These are phyloP conservation scores for Chiua sp. DNA, from an alignment of 1,284 basidiomycete species.

Conservation along the genomic window DNA sequence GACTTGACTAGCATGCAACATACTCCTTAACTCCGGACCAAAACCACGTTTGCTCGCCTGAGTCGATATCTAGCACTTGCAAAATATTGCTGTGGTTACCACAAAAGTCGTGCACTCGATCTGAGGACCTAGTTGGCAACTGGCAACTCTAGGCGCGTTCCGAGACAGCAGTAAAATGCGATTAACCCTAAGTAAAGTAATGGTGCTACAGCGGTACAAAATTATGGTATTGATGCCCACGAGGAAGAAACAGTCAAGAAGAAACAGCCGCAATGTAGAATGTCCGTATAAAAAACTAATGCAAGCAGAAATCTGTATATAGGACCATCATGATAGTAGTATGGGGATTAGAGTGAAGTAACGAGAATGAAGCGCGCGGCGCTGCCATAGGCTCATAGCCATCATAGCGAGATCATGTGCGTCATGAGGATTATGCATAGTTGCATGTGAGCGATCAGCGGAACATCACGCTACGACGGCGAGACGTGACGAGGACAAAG, in stretches of 20 bases:
- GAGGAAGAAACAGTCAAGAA: neutral
- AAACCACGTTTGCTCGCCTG: too few species aligned
- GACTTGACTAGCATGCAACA: too few species aligned
- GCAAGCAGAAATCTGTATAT: neutral
- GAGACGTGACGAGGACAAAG: conserved; percentile 63
- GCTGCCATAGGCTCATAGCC: neutral
- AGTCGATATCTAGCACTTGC: too few species aligned
- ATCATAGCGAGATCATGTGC: conserved; percentile 10
- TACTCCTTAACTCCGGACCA: too few species aligned
- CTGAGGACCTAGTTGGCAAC: too few species aligned
- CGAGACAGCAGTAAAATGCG: neutral
- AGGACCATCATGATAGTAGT: conserved; percentile 6
- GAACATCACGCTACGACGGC: conserved; percentile 53
- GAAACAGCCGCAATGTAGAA: conserved; percentile 4
- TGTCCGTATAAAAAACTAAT: conserved; percentile 8
- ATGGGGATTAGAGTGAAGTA: conserved; percentile 11
- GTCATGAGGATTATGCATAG: conserved; percentile 4
- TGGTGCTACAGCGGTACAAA: neutral
- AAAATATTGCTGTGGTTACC: too few species aligned
- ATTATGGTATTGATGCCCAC: neutral
- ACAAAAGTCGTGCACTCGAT: too few species aligned
- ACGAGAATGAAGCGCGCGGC: conserved; percentile 11
- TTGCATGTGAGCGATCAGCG: conserved; percentile 15
- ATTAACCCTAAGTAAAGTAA: neutral
- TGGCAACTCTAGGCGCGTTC: too few species aligned